Evolutionary conservation across 192 early-diverging fungal genomes (phyloP).

Genomic region (Backusella mclennaniae): DNA sequence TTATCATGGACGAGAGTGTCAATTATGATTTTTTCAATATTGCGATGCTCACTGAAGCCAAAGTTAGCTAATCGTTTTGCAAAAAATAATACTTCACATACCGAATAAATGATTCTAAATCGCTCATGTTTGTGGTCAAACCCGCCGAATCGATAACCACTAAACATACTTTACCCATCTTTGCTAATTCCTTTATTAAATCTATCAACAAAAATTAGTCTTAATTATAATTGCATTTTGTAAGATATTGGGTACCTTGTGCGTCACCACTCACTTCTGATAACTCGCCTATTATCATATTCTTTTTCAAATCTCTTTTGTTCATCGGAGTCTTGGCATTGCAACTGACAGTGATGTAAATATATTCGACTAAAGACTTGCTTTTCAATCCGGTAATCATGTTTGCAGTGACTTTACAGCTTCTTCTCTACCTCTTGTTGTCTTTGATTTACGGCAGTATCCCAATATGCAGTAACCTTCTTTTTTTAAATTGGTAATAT

Average conservation of each 20-base stretch:
- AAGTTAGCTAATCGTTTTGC: slow-evolving; percentile 14
- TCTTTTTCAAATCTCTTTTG: slow-evolving; percentile 15
- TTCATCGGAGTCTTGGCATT: neutral
- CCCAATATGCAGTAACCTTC: slow-evolving; percentile 11
- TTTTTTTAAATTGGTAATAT: slow-evolving; percentile 12
- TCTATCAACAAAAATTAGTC: slow-evolving; percentile 18
- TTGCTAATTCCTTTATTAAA: slow-evolving; percentile 1
- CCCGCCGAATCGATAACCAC: neutral
- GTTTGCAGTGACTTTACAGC: slow-evolving; percentile 7
- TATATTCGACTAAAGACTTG: slow-evolving; percentile 6
- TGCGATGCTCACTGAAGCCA: slow-evolving; percentile 11
- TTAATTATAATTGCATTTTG: slow-evolving; percentile 11
- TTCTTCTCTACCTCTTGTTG: neutral
- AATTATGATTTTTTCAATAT: slow-evolving; percentile 4
- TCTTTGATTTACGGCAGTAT: neutral
- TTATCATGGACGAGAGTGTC: slow-evolving; percentile 12
- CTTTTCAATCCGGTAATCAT: neutral
- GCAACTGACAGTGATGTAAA: slow-evolving; percentile 8
- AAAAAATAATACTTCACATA: slow-evolving; percentile 13
- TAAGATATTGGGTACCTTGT: slow-evolving; percentile 15
- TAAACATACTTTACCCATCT: neutral
- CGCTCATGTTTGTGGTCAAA: slow-evolving; percentile 11
- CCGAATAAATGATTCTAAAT: slow-evolving; percentile 13
- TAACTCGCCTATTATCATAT: neutral
- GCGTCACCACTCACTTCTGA: slow-evolving; percentile 7